A percentile compares a stretch with the other conserved stretches of the same genome.
Conservation (phyloP, 2,329 filamentous ascomycete species). For the Arthrobotrys sphaeroides region DNA sequence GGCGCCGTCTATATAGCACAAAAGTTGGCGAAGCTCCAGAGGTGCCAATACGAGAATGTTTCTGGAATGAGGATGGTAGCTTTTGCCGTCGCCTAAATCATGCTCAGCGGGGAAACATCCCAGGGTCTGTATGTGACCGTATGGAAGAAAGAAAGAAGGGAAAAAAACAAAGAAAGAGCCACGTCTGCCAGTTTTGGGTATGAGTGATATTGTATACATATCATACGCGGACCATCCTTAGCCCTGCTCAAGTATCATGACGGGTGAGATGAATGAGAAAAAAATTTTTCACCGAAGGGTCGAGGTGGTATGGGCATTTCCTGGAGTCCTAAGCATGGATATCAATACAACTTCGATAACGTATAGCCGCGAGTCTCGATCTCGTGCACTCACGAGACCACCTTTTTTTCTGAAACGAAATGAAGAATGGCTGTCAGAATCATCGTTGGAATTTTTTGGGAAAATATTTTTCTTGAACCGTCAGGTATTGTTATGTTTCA, state of each 20-base stretch:
- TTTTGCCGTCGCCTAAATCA: constrained; percentile 39
- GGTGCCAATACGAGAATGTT: constrained; percentile 33
- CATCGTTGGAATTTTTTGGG: constrained; percentile 10
- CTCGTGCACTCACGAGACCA: constrained; percentile 19
- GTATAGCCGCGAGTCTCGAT: constrained; percentile 7
- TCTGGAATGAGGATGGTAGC: constrained; percentile 25
- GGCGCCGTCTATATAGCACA: neutral
- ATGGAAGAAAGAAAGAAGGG: neutral
- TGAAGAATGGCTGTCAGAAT: constrained; percentile 37
- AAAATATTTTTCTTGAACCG: constrained; percentile 29
- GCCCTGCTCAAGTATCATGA: neutral
- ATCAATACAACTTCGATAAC: neutral
- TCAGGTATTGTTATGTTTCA: constrained; percentile 42
- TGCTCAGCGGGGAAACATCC: constrained; percentile 22
- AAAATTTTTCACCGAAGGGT: constrained; percentile 11
- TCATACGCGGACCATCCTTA: constrained; percentile 23
- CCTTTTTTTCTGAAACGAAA: constrained; percentile 23
- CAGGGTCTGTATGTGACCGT: constrained; percentile 22
- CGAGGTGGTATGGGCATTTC: constrained; percentile 24
- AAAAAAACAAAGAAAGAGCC: constrained; percentile 37
- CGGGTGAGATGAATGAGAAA: constrained; percentile 35
- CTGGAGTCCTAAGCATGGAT: neutral
- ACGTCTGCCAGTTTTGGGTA: constrained; percentile 31
- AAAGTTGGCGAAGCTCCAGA: constrained; percentile 1
- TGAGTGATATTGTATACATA: constrained; percentile 45